Conservation (phyloP, 257 asterid species). For the Vinca minor region DNA sequence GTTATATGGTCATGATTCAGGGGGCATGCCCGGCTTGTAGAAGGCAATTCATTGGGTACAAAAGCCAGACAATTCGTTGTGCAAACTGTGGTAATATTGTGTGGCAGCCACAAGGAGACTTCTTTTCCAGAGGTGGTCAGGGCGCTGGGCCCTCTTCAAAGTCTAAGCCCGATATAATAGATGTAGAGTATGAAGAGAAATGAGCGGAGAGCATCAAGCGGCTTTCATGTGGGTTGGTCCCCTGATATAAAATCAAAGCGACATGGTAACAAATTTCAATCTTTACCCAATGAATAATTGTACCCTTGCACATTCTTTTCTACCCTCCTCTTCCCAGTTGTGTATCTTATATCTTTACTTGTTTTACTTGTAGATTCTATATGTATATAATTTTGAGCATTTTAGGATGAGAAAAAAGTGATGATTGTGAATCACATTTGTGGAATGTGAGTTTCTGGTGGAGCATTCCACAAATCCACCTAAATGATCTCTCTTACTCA, state of each 20-base stretch:
- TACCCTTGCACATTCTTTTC: slow-evolving; percentile 5
- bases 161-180: slow-evolving; percentile 68
- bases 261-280: background rate
- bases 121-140: slow-evolving; percentile 55
- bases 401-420: background rate
- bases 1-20: slow-evolving; percentile 32
- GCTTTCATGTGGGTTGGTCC: slow-evolving; percentile 20
- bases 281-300: background rate
- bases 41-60: slow-evolving; percentile 77
- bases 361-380: background rate
- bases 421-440: background rate
- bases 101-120: slow-evolving; percentile 83
- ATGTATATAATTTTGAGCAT: slow-evolving; percentile 4
- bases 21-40: slow-evolving; percentile 94
- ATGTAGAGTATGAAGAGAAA: slow-evolving; percentile 93
- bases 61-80: slow-evolving; percentile 76
- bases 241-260: background rate
- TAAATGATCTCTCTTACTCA: background rate
- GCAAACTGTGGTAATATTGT: slow-evolving; percentile 80
- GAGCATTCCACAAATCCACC: background rate
- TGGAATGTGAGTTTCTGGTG: background rate
- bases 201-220: slow-evolving; percentile 33
- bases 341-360: background rate
- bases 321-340: background rate
- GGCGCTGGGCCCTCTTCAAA: slow-evolving; percentile 55